Percentiles rank a stretch among this genome's conserved stretches.
Conservation (phyloP, 2,329 filamentous ascomycete species). For the Aspergillus uvarum region DNA sequence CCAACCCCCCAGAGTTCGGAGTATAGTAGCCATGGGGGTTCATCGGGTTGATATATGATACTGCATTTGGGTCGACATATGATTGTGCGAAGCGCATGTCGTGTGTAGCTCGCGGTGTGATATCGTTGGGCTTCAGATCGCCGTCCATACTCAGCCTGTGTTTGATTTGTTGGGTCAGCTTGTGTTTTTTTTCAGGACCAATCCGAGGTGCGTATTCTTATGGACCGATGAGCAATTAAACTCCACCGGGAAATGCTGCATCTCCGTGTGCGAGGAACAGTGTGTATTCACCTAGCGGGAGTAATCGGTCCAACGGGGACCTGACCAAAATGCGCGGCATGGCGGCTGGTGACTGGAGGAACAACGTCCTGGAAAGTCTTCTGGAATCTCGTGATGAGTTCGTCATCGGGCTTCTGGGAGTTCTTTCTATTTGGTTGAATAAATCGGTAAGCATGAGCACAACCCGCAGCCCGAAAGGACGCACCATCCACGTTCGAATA, state of each 20-base stretch:
- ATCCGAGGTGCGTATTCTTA: background rate
- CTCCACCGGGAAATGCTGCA: background rate
- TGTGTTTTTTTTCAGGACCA: background rate
- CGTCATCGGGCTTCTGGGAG: conserved; percentile 81
- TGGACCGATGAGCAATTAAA: background rate
- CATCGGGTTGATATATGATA: conserved; percentile 74
- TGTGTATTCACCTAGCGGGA: conserved; percentile 24
- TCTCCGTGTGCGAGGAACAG: background rate
- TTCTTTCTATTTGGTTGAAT: conserved; percentile 57
- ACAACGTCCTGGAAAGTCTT: conserved; percentile 76
- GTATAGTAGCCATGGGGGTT: conserved; percentile 83
- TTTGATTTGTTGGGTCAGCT: conserved; percentile 14
- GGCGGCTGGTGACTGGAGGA: conserved; percentile 43
- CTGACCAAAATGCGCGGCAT: conserved; percentile 23
- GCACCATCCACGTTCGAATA: conserved; percentile 1
- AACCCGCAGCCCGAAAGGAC: conserved; percentile 2
- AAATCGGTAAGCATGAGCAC: conserved; percentile 14
- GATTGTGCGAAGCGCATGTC: conserved; percentile 92
- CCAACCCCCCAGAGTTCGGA: conserved; percentile 74
- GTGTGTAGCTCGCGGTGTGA: conserved; percentile 74
- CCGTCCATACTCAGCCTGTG: conserved; percentile 47
- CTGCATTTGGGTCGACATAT: conserved; percentile 80
- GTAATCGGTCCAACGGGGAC: conserved; percentile 24
- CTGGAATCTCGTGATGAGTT: conserved; percentile 80
- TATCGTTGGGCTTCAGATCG: conserved; percentile 72